These are phyloP conservation scores for Oidium heveae DNA, from an alignment of 2,329 filamentous ascomycete species.

Conservation along the genomic window DNA sequence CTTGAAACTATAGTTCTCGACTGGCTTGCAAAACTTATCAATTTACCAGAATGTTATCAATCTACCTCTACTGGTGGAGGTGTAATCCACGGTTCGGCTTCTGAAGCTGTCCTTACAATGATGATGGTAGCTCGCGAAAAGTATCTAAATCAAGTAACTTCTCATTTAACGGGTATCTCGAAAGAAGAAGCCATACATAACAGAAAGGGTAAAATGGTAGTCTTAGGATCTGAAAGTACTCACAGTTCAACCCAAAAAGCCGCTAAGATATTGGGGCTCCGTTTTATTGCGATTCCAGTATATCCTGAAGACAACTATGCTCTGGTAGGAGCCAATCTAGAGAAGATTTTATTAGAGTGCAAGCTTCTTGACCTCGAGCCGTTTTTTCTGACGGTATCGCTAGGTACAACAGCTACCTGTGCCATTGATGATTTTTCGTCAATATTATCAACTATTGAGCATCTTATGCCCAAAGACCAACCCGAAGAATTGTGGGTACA, in stretches of 20 bases:
- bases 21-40: constrained; percentile 60
- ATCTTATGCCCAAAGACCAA: constrained; percentile 16
- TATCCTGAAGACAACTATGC: constrained; percentile 36
- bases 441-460: constrained; percentile 13
- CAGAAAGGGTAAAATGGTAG: constrained; percentile 48
- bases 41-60: constrained; percentile 45
- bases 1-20: constrained; percentile 82
- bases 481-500: constrained; percentile 57
- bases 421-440: constrained; percentile 53
- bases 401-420: constrained; percentile 76
- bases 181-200: constrained; percentile 45
- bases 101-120: constrained; percentile 64
- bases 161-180: constrained; percentile 25
- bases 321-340: constrained; percentile 39
- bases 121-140: constrained; percentile 73
- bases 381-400: constrained; percentile 61
- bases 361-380: constrained; percentile 48
- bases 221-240: constrained; percentile 51
- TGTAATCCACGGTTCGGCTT: constrained; percentile 82
- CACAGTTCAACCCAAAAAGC: constrained; percentile 77
- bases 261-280: constrained; percentile 63
- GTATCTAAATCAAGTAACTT: constrained; percentile 36
- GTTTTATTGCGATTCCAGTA: constrained; percentile 45
- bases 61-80: constrained; percentile 51
- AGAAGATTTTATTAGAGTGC: constrained; percentile 35